These are phyloP conservation scores for Mentha longifolia DNA, from an alignment of 257 asterid genomes.

Conservation along the genomic window DNA sequence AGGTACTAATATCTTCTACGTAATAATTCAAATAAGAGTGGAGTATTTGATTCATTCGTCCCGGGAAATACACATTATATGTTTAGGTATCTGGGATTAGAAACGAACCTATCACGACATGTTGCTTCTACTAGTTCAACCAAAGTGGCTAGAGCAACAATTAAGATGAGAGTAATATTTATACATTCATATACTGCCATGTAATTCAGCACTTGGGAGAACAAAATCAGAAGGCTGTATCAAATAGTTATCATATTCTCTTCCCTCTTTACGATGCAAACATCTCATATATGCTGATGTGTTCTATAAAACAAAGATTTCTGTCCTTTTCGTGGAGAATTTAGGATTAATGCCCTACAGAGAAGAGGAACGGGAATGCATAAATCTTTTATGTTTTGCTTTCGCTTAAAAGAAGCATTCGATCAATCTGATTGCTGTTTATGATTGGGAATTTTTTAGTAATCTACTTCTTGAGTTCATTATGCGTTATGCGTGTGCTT, in stretches of 20 bases:
- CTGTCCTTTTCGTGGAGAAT: background rate
- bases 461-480: background rate
- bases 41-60: background rate
- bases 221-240: background rate
- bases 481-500: background rate
- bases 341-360: background rate
- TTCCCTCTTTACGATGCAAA: background rate
- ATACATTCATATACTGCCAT: background rate
- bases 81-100: conserved; percentile 10
- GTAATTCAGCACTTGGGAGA: background rate
- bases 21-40: background rate
- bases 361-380: background rate
- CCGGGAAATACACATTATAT: conserved; percentile 8
- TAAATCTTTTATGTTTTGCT: background rate
- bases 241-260: background rate
- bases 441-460: background rate
- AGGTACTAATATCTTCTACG: conserved; percentile 47
- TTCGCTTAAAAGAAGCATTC: background rate
- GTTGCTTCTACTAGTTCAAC: background rate
- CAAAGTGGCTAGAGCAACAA: conserved; percentile 2
- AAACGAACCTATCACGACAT: background rate
- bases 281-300: background rate
- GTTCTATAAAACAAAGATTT: conserved; percentile 13
- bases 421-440: background rate
- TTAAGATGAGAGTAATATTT: background rate